phyloP scores from a whole-genome alignment of 1,139 yeast genomes.

The Geotrichum citri-aurantii region DNA sequence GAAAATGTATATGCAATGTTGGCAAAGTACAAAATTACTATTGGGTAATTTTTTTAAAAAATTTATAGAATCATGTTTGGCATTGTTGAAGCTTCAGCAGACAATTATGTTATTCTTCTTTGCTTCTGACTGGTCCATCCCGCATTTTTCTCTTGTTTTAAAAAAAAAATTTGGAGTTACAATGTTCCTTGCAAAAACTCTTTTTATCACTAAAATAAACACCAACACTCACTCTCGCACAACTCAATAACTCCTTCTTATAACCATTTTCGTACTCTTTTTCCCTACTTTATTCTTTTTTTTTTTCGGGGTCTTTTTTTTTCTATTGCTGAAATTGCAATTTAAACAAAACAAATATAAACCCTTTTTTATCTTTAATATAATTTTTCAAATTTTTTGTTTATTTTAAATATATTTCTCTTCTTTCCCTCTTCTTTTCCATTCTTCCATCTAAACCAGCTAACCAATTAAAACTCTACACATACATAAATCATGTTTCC shows the following conservation, averaged over 20 bases:
- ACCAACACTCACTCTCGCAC: background rate
- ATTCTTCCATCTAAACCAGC: background rate
- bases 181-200: background rate
- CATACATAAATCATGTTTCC: background rate
- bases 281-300: background rate
- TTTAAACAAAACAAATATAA: background rate
- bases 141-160: background rate
- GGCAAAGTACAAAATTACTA: too few species aligned
- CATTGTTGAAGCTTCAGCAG: too few species aligned
- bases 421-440: slow-evolving; percentile 3
- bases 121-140: background rate
- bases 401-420: background rate
- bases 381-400: background rate
- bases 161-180: too few species aligned
- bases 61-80: too few species aligned
- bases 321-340: too few species aligned
- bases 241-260: too few species aligned
- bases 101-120: background rate
- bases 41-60: background rate
- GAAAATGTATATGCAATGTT: background rate
- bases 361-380: background rate
- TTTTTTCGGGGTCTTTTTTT: too few species aligned
- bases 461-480: background rate
- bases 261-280: background rate
- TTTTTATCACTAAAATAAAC: too few species aligned